Conservation (phyloP, 129 eudicot species). For the Solidago caesia region DNA sequence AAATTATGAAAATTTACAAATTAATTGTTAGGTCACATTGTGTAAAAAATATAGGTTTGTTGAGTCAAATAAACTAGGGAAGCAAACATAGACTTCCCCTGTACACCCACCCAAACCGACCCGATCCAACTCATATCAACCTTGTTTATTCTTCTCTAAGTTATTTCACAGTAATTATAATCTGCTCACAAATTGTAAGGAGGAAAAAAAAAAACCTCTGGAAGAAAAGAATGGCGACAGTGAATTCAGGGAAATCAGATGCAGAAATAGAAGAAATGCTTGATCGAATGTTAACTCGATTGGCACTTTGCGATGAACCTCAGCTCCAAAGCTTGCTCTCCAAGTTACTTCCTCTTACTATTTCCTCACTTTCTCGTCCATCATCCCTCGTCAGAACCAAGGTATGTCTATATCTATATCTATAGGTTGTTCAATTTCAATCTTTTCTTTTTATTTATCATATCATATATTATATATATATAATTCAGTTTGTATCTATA, state of each 20-base stretch:
- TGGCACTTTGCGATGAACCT: slow-evolving; percentile 91
- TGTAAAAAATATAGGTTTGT: no score
- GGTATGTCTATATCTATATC: slow-evolving; percentile 28
- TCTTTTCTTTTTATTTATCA: background rate
- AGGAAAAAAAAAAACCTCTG: background rate
- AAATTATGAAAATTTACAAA: no score
- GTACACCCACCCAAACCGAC: no score
- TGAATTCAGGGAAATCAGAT: slow-evolving; percentile 55
- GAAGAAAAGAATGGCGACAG: slow-evolving; percentile 34
- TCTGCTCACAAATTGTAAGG: background rate
- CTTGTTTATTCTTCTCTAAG: no score
- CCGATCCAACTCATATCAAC: no score
- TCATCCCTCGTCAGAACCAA: slow-evolving; percentile 69
- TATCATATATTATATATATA: background rate
- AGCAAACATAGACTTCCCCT: no score
- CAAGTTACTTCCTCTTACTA: slow-evolving; percentile 86
- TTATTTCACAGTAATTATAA: background rate
- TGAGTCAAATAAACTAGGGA: no score
- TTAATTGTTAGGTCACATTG: no score
- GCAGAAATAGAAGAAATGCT: slow-evolving; percentile 74
- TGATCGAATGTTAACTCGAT: slow-evolving; percentile 93
- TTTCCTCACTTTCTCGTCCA: slow-evolving; percentile 63
- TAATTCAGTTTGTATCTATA: background rate
- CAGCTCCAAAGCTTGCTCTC: slow-evolving; percentile 76
- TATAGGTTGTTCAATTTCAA: background rate